Conservation (phyloP, 2,329 filamentous ascomycete species). For the Alternaria sp. region DNA sequence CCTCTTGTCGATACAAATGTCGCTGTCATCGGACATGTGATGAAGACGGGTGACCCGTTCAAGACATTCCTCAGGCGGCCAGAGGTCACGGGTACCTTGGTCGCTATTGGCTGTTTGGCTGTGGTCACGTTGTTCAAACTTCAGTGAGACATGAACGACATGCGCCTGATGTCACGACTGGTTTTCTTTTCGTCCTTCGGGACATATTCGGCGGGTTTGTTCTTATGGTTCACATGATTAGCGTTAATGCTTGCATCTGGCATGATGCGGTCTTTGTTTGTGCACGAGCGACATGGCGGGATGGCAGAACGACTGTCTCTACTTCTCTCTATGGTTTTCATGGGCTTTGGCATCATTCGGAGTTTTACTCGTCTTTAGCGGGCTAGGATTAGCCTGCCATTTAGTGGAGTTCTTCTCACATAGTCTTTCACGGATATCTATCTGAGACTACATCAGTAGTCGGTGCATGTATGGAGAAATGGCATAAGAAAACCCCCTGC, state of each 20-base stretch:
- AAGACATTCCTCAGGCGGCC: slow-evolving; percentile 28
- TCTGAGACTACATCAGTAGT: neutral
- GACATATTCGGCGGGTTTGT: neutral
- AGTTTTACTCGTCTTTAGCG: neutral
- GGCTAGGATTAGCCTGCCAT: neutral
- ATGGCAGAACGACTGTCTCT: neutral
- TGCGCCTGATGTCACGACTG: neutral
- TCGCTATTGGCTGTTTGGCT: slow-evolving; percentile 37
- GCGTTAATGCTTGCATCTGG: neutral
- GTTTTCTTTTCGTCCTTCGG: neutral
- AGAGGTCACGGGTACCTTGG: slow-evolving; percentile 31
- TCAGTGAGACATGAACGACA: slow-evolving; percentile 1
- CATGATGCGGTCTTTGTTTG: neutral
- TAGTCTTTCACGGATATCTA: neutral
- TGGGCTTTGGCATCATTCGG: neutral
- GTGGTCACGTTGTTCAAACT: slow-evolving; percentile 28
- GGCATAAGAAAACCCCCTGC: neutral
- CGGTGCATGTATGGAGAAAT: neutral
- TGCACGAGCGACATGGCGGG: neutral
- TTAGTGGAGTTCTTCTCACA: neutral
- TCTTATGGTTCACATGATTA: neutral
- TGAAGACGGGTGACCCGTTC: neutral
- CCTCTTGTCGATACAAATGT: slow-evolving; percentile 4
- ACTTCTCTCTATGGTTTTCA: neutral
- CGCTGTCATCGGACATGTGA: neutral